A percentile compares a stretch with the other conserved stretches of the same genome.
Conservation (phyloP, 805 yeast genomes). For the Sugiyamaella chiloensis region DNA sequence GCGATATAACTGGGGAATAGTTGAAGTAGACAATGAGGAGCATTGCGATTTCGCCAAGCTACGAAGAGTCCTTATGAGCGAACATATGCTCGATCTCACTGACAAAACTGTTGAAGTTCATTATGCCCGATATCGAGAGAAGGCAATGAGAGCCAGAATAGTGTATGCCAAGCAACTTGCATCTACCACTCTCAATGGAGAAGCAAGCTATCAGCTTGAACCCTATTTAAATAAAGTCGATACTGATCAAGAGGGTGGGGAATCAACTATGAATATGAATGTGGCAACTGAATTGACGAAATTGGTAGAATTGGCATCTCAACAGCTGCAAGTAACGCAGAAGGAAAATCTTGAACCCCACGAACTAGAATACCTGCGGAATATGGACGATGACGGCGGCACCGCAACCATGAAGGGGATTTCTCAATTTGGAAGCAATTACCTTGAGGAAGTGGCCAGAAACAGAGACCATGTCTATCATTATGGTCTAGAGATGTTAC, state of each 20-base stretch:
- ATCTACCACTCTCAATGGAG: too few relatives aligned
- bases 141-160: slow-evolving; percentile 28
- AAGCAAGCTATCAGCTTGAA: too few relatives aligned
- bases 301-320: too few relatives aligned
- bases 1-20: slow-evolving; percentile 92
- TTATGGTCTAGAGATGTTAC: background rate
- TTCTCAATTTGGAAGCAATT: slow-evolving; percentile 15
- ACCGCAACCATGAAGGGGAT: slow-evolving; percentile 17
- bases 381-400: slow-evolving; percentile 18
- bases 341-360: too few relatives aligned
- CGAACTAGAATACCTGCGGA: too few relatives aligned
- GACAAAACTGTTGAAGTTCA: slow-evolving; percentile 77
- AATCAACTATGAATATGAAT: too few relatives aligned
- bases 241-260: too few relatives aligned
- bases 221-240: too few relatives aligned
- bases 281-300: too few relatives aligned
- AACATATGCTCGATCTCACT: slow-evolving; percentile 78
- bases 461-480: slow-evolving; percentile 1
- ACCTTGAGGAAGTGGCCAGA: background rate
- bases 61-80: slow-evolving; percentile 74
- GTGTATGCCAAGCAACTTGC: slow-evolving; percentile 5
- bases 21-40: slow-evolving; percentile 89
- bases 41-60: slow-evolving; percentile 88
- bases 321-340: too few relatives aligned
- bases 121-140: slow-evolving; percentile 66